phyloP scores from a whole-genome alignment of 2,329 filamentous ascomycete genomes.

The Teratosphaeria pseudoeucalypti region DNA sequence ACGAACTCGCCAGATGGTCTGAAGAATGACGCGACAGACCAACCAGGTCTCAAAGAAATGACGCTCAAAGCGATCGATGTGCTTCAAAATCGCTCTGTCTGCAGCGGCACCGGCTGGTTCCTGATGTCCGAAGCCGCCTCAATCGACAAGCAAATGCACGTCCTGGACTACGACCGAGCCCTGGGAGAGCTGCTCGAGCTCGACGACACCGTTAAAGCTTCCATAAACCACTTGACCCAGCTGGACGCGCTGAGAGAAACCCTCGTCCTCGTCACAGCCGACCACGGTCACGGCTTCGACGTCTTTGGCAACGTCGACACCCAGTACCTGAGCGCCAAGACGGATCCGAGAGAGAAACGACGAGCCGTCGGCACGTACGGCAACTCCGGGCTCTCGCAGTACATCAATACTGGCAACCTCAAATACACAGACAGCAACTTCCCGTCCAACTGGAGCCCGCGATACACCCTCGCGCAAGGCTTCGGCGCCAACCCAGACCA shows the following conservation, averaged over 20 bases:
- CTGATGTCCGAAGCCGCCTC: conserved; percentile 79
- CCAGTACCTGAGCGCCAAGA: conserved; percentile 58
- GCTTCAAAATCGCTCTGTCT: conserved; percentile 52
- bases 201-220: conserved; percentile 71
- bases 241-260: conserved; percentile 63
- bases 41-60: conserved; percentile 82
- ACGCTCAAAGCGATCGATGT: conserved; percentile 77
- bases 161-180: conserved; percentile 73
- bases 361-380: conserved; percentile 64
- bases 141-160: conserved; percentile 86
- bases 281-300: conserved; percentile 83
- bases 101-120: conserved; percentile 56
- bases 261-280: conserved; percentile 70
- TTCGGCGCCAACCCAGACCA: conserved; percentile 62
- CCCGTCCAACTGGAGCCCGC: conserved; percentile 74
- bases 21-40: conserved; percentile 54
- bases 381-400: conserved; percentile 64
- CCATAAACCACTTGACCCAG: conserved; percentile 57
- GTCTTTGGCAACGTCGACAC: conserved; percentile 77
- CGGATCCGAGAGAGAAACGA: conserved; percentile 61
- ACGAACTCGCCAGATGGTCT: conserved; percentile 61
- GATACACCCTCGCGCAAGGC: conserved; percentile 69
- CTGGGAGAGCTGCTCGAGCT: conserved; percentile 77
- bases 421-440: conserved; percentile 64
- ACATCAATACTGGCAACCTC: conserved; percentile 51